These are phyloP conservation scores for Colletotrichum australisinense DNA, from an alignment of 2,329 filamentous ascomycete genomes.

Conservation along the genomic window DNA sequence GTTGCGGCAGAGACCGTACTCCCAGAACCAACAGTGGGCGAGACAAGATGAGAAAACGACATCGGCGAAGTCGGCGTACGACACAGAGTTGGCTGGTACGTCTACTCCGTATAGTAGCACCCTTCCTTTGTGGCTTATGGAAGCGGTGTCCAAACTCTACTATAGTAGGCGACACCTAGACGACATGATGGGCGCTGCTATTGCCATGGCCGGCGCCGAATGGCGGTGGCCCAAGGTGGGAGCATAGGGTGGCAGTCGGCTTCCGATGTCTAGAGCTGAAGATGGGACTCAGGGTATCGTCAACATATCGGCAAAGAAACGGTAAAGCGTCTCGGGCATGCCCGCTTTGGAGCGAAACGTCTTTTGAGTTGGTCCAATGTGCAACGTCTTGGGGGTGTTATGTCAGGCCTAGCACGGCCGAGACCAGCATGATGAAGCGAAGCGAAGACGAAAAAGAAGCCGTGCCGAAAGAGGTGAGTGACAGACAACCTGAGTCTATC, in stretches of 20 bases:
- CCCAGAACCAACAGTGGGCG: background rate
- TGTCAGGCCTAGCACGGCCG: background rate
- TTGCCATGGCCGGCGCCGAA: background rate
- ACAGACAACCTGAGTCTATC: background rate
- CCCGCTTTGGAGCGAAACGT: background rate
- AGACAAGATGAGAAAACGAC: background rate
- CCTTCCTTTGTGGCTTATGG: background rate
- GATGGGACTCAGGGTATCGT: background rate
- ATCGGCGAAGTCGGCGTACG: background rate
- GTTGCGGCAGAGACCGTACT: background rate
- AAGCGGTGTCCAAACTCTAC: background rate
- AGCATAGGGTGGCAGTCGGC: slow-evolving; percentile 24
- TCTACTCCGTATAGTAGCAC: background rate
- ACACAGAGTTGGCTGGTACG: background rate
- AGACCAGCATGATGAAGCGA: background rate
- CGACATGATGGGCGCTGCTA: background rate
- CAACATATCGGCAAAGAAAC: background rate
- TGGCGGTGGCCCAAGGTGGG: background rate
- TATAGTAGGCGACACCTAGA: background rate
- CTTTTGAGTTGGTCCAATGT: background rate
- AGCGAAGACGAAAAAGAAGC: background rate
- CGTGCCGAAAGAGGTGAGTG: background rate
- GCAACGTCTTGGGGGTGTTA: background rate
- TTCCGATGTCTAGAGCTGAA: slow-evolving; percentile 2
- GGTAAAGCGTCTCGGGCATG: background rate